These are phyloP conservation scores for Fusarium lateritium DNA, from an alignment of 2,329 filamentous ascomycete genomes.

Conservation along the genomic window DNA sequence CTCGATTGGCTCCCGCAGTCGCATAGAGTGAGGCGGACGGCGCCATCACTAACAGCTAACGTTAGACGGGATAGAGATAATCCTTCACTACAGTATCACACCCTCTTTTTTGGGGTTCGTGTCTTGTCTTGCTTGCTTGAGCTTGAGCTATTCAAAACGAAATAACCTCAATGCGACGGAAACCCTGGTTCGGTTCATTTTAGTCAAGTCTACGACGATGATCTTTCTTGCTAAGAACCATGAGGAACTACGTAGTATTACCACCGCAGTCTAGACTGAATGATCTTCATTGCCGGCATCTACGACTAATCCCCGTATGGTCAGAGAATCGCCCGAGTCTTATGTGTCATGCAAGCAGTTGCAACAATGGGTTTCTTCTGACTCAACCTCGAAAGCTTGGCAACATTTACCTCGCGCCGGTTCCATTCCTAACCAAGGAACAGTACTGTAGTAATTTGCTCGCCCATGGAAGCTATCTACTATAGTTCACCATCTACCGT, in stretches of 20 bases:
- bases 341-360: constrained; percentile 37
- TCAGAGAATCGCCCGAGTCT: constrained; percentile 30
- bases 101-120: constrained; percentile 25
- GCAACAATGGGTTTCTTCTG: constrained; percentile 19
- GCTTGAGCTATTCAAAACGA: neutral
- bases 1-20: constrained; percentile 48
- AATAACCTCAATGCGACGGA: constrained; percentile 36
- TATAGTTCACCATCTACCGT: constrained; percentile 15
- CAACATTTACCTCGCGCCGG: constrained; percentile 13
- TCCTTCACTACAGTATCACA: constrained; percentile 29
- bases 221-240: constrained; percentile 22
- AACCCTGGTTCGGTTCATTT: constrained; percentile 16
- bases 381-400: constrained; percentile 38
- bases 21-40: constrained; percentile 50
- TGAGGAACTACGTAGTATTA: constrained; percentile 18
- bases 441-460: constrained; percentile 9
- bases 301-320: constrained; percentile 19
- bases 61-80: constrained; percentile 19
- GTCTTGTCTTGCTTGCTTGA: neutral
- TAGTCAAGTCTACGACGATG: constrained; percentile 14
- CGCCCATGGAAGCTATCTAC: constrained; percentile 12
- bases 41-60: constrained; percentile 27
- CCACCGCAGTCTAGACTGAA: constrained; percentile 36
- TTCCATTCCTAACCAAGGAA: constrained; percentile 18
- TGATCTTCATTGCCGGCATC: constrained; percentile 38